Evolutionary conservation across 768 basidiomycete species (phyloP).

Genomic region (Mycena rosella): DNA sequence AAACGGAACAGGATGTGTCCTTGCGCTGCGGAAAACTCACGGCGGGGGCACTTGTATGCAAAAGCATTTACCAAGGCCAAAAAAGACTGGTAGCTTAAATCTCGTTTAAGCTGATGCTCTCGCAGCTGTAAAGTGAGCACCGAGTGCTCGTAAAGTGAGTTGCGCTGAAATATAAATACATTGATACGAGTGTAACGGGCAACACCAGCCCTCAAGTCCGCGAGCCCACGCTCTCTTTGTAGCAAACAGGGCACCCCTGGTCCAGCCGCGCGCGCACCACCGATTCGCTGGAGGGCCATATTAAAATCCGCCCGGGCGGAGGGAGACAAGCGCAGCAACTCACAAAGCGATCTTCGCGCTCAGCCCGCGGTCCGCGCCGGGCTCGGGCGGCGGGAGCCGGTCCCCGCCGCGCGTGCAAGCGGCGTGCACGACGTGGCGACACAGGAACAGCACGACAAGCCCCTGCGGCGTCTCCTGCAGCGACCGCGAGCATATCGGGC

Average conservation of each 20-base stretch:
- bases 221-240: slow-evolving; percentile 65
- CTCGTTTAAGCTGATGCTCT: no score
- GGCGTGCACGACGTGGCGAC: slow-evolving; percentile 90
- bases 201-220: slow-evolving; percentile 21
- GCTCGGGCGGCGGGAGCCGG: slow-evolving; percentile 65
- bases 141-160: not conserved
- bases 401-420: slow-evolving; percentile 78
- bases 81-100: no score
- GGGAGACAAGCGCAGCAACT: slow-evolving; percentile 52
- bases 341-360: slow-evolving; percentile 87
- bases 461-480: slow-evolving; percentile 70
- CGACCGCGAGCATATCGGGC: slow-evolving; percentile 74
- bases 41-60: no score
- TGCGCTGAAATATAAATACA: slow-evolving; percentile 17
- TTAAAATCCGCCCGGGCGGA: slow-evolving; percentile 24
- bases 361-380: slow-evolving; percentile 55
- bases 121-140: no score
- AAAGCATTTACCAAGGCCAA: no score
- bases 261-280: slow-evolving; percentile 73
- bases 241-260: slow-evolving; percentile 85
- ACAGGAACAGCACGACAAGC: slow-evolving; percentile 83
- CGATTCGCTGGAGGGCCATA: slow-evolving; percentile 65
- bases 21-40: no score
- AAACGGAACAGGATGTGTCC: no score
- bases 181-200: slow-evolving; percentile 7